These are phyloP conservation scores for Botrytis squamosa DNA, from an alignment of 2,329 filamentous ascomycete genomes.

Conservation along the genomic window DNA sequence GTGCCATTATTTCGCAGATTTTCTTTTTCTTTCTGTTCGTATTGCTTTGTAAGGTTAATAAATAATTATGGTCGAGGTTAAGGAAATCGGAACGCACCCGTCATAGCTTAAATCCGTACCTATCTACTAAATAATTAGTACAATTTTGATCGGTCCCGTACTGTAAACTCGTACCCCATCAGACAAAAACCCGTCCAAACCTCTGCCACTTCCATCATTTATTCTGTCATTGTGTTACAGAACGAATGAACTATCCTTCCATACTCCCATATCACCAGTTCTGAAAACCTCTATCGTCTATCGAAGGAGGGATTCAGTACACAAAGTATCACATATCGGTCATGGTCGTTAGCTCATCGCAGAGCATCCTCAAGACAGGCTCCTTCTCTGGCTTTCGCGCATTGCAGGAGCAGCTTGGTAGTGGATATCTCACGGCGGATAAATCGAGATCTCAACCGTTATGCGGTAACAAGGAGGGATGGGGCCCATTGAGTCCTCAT, in stretches of 20 bases:
- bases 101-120: conserved; percentile 15
- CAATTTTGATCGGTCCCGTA: background rate
- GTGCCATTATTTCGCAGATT: background rate
- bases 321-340: conserved; percentile 21
- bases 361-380: conserved; percentile 46
- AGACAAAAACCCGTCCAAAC: background rate
- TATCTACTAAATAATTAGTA: background rate
- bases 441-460: conserved; percentile 58
- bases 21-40: background rate
- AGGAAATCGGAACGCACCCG: background rate
- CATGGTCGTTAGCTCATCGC: conserved; percentile 29
- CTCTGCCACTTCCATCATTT: conserved; percentile 15
- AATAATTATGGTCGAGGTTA: background rate
- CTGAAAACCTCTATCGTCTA: conserved; percentile 26
- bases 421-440: conserved; percentile 56
- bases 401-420: conserved; percentile 49
- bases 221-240: conserved; percentile 16
- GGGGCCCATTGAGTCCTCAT: conserved; percentile 85
- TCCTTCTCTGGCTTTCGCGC: conserved; percentile 60
- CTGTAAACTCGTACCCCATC: background rate
- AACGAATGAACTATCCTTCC: conserved; percentile 18
- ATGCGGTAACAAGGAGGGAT: conserved; percentile 88
- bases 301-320: conserved; percentile 23
- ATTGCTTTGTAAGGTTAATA: conserved; percentile 18
- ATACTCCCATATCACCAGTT: conserved; percentile 17